These are phyloP conservation scores for Vaccinium myrtillus DNA, from an alignment of 148 eudicot species.

Conservation along the genomic window DNA sequence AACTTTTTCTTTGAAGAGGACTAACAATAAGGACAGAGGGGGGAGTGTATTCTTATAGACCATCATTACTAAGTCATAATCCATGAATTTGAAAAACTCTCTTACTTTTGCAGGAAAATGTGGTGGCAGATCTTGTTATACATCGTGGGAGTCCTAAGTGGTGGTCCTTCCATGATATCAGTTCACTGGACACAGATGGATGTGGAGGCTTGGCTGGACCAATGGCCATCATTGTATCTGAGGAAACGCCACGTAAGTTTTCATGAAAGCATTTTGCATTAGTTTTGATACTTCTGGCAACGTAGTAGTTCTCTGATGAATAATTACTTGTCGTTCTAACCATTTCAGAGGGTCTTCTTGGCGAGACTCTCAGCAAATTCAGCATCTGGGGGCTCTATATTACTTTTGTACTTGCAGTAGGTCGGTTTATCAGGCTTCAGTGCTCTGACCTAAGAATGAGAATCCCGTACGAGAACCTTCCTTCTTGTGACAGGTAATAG, in stretches of 20 bases:
- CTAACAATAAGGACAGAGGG: neutral
- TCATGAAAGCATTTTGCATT: neutral
- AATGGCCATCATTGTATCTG: conserved; percentile 82
- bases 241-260: conserved; percentile 97
- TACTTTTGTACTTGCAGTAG: conserved; percentile 96
- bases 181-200: conserved; percentile 37
- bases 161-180: conserved; percentile 89
- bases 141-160: conserved; percentile 57
- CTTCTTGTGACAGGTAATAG: conserved; percentile 84
- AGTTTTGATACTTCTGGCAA: neutral
- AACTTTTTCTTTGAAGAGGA: neutral
- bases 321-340: conserved; percentile 15
- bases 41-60: neutral
- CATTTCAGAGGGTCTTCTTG: conserved; percentile 82
- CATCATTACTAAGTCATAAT: neutral
- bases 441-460: conserved; percentile 97
- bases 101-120: conserved; percentile 37
- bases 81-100: neutral
- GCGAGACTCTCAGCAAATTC: conserved; percentile 98
- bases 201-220: conserved; percentile 85
- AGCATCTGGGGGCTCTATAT: conserved; percentile 99
- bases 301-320: conserved; percentile 10
- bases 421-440: conserved; percentile 96
- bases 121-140: conserved; percentile 77
- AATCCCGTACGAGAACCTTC: conserved; percentile 97